Evolutionary conservation across 2,329 filamentous ascomycete genomes (phyloP), one percentile per base, ranked within the genome.

Genomic region (Allantophomopsis lycopodina): DNA sequence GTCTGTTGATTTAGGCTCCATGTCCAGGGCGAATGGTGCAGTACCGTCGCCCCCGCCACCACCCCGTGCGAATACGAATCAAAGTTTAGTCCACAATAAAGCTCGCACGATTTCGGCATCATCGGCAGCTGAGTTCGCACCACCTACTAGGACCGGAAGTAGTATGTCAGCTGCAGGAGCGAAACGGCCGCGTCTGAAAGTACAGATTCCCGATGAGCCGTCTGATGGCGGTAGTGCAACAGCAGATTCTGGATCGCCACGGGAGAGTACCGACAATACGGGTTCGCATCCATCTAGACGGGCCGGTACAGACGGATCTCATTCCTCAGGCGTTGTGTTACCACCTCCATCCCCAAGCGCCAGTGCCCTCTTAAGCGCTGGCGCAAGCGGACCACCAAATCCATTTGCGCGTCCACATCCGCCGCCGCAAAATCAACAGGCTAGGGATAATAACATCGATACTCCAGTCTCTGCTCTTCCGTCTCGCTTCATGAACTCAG

Each of bases 401-500:
- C 91, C 91, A 0, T 98, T 96, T 58, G 91, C 91, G 7, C 73
- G 89, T 33, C 91, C 89, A 1, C 73, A 79, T 18, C 86, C 83
- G 4, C 84, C 87, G 20, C 76, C 41, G 75, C 71, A 50, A 61
- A 64, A 33, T 61, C 53, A 50, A 54, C 48, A 51, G 39, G 36
- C 40, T 14, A 61, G 33, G 57, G 60, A 58, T 10, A 64, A 53
- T 43, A 63, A 56, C 38, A 79, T 76, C 35, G 79, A 91, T 54
- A 91, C 91, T 0, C 91, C 91, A 0, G 87, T 93, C n/a, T 95
- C 88, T 2, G 88, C 89, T 3, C 67, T 98, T 10, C 91, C 91
- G 0, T 94, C 85, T 38, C 77, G 89, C 32, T 95, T 96, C 58
- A 79, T 96, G 50, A 82, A 79, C 42, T 85, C 83, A 47, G 85